Base-by-base conservation (phyloP, 2,329 filamentous ascomycete species). In the Monosporascus sp. region DNA sequence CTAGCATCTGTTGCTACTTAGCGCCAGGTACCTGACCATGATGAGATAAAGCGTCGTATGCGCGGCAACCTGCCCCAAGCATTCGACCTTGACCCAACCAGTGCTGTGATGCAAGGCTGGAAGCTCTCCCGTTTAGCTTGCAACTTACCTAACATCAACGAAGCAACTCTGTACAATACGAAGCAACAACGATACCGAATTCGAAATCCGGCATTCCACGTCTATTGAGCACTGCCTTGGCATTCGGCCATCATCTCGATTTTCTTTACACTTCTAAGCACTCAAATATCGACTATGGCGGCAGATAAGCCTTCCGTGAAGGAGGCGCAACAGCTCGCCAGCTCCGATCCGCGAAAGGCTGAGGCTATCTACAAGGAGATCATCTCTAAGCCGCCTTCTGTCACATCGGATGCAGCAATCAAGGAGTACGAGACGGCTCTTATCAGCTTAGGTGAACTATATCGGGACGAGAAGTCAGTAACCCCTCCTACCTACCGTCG, bases 371-470 rank as follows among this genome's bases (percentile, higher is more conserved):
- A 93, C 80, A 90, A 93, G 74, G 87, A 94, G 52, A 89, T 97
- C 68, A 83, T 97, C 61, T 86, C 90, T 50, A 87, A 89, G 73
- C 85, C 90, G 38, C 91, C 92, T 22, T 89, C 89, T 50, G 84
- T 88, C 55, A 94, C 85, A 54, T 85, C 83, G 56, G 94, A 99
- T 72, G 83, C 87, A 38, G 90, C 92, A 54, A 85, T 93, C 61
- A 86, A 89, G 72, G 90, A 96, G 72, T 99, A 97, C 66, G 94
- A 99, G 78, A 81, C 81, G 62, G 91, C 94, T 25, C 74, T 99
- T 69, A 82, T 97, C 67, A 89, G 87, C 60, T 76, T 99, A 68
- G 94, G 94, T 65, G 89, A 95, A 81, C 81, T 97, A 61, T 97
- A 97, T 73, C 84, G 91, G 62, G 91, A 97, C 73, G 84, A 89